These are phyloP conservation scores for Bryoerythrophyllum caledonicum DNA, from an alignment of 225 moss, liverwort and hornwort species.

Conservation along the genomic window DNA sequence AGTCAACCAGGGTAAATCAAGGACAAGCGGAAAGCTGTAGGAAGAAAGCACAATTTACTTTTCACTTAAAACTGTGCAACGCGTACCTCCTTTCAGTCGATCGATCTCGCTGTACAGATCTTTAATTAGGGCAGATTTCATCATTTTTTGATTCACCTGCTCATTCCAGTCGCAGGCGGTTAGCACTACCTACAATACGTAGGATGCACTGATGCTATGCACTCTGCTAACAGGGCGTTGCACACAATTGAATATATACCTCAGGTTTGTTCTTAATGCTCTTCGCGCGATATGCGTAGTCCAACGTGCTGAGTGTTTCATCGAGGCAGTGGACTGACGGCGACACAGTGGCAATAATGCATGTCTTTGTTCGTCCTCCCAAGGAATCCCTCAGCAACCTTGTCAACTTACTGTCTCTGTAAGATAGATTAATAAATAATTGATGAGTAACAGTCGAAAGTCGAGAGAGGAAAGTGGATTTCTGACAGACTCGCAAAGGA, in stretches of 20 bases:
- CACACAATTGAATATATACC: conserved; percentile 30
- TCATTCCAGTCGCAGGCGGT: neutral
- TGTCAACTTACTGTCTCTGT: conserved; percentile 97
- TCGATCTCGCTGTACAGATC: conserved; percentile 95
- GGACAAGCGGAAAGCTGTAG: neutral
- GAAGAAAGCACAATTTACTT: neutral
- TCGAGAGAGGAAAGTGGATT: no score
- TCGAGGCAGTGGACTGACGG: conserved; percentile 92
- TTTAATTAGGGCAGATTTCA: conserved; percentile 96
- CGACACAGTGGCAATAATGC: conserved; percentile 97
- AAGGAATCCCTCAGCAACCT: conserved; percentile 85
- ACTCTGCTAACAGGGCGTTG: fast-evolving
- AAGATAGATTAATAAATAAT: neutral
- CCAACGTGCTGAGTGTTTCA: conserved; percentile 93
- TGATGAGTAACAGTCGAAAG: neutral
- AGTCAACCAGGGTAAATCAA: neutral
- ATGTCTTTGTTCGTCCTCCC: conserved; percentile 96
- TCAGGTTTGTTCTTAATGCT: conserved; percentile 96
- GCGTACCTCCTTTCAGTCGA: conserved; percentile 75
- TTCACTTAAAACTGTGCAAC: neutral
- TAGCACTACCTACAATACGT: neutral
- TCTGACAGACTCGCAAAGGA: neutral
- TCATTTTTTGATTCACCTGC: conserved; percentile 97
- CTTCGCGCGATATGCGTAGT: conserved; percentile 96
- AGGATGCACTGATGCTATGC: no score